A percentile compares a stretch with the other conserved stretches of the same genome.
phyloP scores from a whole-genome alignment of 2,329 filamentous ascomycete species.

The Penicillium corylophilum region DNA sequence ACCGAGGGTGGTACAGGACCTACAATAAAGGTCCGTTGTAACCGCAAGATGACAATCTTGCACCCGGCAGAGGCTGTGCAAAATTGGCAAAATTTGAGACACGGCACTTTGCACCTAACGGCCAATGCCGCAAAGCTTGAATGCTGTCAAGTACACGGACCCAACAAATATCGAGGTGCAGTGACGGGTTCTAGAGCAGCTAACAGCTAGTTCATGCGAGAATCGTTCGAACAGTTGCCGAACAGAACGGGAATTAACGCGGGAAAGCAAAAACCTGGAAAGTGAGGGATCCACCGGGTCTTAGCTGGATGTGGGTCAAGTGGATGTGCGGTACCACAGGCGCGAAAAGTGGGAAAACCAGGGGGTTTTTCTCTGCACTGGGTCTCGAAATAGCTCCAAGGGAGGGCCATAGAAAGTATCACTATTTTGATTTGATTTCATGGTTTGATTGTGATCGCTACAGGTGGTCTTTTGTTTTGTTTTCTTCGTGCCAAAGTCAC shows the following conservation, averaged over 20 bases:
- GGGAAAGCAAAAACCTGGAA: background rate
- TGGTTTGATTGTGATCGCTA: background rate
- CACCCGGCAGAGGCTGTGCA: background rate
- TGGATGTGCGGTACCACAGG: background rate
- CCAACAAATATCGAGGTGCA: background rate
- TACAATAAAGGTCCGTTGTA: background rate
- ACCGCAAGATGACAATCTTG: background rate
- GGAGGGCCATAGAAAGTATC: background rate
- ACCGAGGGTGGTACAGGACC: background rate
- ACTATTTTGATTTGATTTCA: background rate
- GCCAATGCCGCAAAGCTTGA: background rate
- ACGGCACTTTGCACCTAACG: background rate
- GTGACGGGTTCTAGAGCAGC: background rate
- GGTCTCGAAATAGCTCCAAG: background rate
- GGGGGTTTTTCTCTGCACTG: constrained; percentile 4
- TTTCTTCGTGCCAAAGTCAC: background rate
- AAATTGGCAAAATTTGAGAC: background rate
- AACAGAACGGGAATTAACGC: background rate
- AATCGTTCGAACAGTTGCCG: background rate
- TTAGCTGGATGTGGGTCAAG: background rate
- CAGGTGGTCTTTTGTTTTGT: background rate
- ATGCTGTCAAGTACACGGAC: background rate
- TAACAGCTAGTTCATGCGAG: background rate
- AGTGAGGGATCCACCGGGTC: background rate
- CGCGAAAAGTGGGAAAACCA: background rate